Evolutionary conservation across 805 yeast species (phyloP).

Genomic region (Pichia membranifaciens): DNA sequence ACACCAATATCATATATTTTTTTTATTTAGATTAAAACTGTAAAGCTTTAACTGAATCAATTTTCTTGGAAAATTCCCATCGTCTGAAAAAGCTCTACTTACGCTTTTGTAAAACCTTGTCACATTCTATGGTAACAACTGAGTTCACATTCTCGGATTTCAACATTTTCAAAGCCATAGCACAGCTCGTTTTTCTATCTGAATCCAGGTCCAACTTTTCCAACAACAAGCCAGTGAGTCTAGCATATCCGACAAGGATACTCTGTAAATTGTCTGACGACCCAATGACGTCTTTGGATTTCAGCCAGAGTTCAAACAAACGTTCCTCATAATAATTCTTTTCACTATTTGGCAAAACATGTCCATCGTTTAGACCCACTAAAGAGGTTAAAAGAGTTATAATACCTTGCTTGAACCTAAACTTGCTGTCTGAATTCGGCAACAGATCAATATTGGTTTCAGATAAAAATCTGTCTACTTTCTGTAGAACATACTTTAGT

Average conservation of each 20-base stretch:
- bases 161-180: slow-evolving; percentile 27
- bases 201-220: slow-evolving; percentile 1
- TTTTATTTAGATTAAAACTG: not conserved
- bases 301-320: slow-evolving; percentile 3
- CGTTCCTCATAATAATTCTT: not conserved
- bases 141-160: slow-evolving; percentile 39
- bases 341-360: not conserved
- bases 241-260: slow-evolving; percentile 47
- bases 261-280: slow-evolving; percentile 38
- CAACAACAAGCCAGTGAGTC: slow-evolving; percentile 18
- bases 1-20: not conserved
- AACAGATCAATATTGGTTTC: slow-evolving; percentile 7
- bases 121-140: slow-evolving; percentile 37
- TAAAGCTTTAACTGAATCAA: too few species aligned
- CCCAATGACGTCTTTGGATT: slow-evolving; percentile 15
- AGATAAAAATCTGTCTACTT: not conserved
- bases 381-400: slow-evolving; percentile 15
- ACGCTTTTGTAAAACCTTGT: slow-evolving; percentile 14
- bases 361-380: slow-evolving; percentile 7
- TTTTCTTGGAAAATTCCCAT: too few species aligned
- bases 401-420: slow-evolving; percentile 24
- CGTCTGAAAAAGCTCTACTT: not conserved
- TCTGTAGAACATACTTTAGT: slow-evolving; percentile 1
- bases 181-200: slow-evolving; percentile 45
- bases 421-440: slow-evolving; percentile 12